Base-by-base conservation (phyloP, 1,139 yeast species). In the Scheffersomyces quercinus region DNA sequence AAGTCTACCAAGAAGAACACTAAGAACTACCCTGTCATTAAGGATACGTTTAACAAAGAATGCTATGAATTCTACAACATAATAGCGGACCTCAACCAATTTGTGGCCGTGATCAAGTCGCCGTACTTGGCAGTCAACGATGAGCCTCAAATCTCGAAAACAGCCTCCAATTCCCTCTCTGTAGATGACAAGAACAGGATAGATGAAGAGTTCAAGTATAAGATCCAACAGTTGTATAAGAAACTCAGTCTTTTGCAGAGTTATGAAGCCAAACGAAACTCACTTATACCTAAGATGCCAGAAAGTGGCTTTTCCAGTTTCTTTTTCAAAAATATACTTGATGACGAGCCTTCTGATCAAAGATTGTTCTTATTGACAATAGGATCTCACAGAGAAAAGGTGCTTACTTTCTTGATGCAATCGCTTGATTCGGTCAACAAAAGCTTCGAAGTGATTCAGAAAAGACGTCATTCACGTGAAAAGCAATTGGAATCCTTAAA, bases 11-110 rank as follows among this genome's bases (percentile, higher is more conserved):
- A 38, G 24, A 51, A 51, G 35, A 62, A 56, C 41, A 38, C 48
- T 1, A 20, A 20, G 26, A 20, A 20, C 26, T 20, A 20, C 26
- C 26, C 26, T 20, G 26, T 20, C 8, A 53, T 79, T 12, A 55
- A 66, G 12, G 88, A 83, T 49, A 67, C 84, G 0, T 82, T 82
- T 55, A 58, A 70, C 35, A 68, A 73, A 42, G 88, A 82, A 53
- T 65, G 81, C 35, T 47, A 54, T 5, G 80, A 78, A 40, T 65
- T 82, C 38, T 70, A 76, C 52, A 47, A 53, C 7, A 70, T 74
- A 40, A 55, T 80, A 12, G 56, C 55, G 8, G 70, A 70, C 35
- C 58, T 82, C 34, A 64, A 68, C 39, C 58, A 51, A 20, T 73
- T 80, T 38, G 52, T 80, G 1, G 50, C 48, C 5, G 68, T 70